Base-by-base conservation (phyloP, 345 rosid species). In the Brassica rapa region DNA sequence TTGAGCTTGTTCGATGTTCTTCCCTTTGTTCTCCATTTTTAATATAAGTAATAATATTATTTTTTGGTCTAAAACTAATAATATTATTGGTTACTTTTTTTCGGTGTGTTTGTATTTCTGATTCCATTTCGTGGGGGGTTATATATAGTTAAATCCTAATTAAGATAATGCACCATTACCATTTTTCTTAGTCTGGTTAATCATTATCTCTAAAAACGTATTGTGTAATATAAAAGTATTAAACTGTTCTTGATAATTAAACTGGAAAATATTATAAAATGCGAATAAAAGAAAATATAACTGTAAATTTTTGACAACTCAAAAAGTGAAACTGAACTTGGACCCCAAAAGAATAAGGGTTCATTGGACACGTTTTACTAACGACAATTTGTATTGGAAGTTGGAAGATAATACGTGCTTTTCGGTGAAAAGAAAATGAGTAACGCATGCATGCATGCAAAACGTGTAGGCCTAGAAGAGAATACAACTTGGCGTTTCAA, bases 1-100 rank as follows among this genome's bases (percentile, higher is more conserved):
- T 74, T 74, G 82, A 68, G 39, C 79, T 80, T 80, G 53, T 51
- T 68, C 39, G 66, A 80, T 74, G 66, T 74, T 80, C 61, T 68
- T 74, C 3, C 0, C 60, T 35, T 72, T 60, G 37, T 35, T 35
- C 57, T 65, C 77, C 77, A 74, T 76, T 12, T 19, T 70, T 33
- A 6, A 32, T 30, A 30, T 53, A 53, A 33, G 8, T 23, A 30
- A 37, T 55, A 72, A 49, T 37, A 64, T 49, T 41, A 24, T 49
- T 78, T 19, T 19, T 19, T 19, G 21, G 21, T 19, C 21, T 19
- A 19, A 19, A 19, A 19, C 21, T 23, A 30, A 37, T 55, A 72
- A 49, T 37, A 64, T 49, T 41, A 24, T 49, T 78, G 56, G 73
- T 71, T 56, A 59, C 6, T 1, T 1, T 62, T 74, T 74, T 53